Base-by-base conservation (phyloP, 2,329 filamentous ascomycete genomes). In the Gaeumannomyces tritici region DNA sequence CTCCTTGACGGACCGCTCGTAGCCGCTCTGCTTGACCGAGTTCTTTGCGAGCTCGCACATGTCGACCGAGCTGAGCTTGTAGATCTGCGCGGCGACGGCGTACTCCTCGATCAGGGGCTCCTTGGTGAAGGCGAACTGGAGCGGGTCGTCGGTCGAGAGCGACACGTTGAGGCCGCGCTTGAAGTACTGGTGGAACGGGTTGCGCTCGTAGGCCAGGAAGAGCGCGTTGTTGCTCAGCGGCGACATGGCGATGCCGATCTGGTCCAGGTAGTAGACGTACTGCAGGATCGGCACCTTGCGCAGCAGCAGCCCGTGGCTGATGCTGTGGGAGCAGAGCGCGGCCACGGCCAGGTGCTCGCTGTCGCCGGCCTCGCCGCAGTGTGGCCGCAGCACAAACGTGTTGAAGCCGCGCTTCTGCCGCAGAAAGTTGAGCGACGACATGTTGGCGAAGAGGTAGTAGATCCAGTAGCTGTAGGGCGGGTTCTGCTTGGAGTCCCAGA, bases 221-320 rank as follows among this genome's bases (percentile, higher is more conserved):
- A 99, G 78, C 0, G 95, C 95, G 69, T 99, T 99, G 79, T 99
- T 99, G 74, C 92, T 96, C 57, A 99, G 82, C 2, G 95, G 95
- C n/a, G 93, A 98, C 95, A 99, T 99, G 65, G 95, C 95, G 66
- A 99, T 95, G 63, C 95, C 95, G 65, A 99, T 97, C 72, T 98
- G 93, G 71, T 99, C 93, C 26, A 99, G 85, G 70, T 99, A 99
- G 77, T 96, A 99, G 60, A 98, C 86, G 74, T 99, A 99, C 74
- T 99, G 95, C 62, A 99, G 77, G 64, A 99, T 77, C 2, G 95
- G 95, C 3, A 98, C 93, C 73, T 99, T 99, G 65, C 95, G 89
- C 54, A 99, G 83, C 62, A 96, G 78, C 62, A 99, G 83, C 26
- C 95, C 95, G 72, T 99, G 95, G 70, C 91, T 96, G 75, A 99